phyloP scores from a whole-genome alignment of 257 asterid genomes.

The Echites panduratus region DNA sequence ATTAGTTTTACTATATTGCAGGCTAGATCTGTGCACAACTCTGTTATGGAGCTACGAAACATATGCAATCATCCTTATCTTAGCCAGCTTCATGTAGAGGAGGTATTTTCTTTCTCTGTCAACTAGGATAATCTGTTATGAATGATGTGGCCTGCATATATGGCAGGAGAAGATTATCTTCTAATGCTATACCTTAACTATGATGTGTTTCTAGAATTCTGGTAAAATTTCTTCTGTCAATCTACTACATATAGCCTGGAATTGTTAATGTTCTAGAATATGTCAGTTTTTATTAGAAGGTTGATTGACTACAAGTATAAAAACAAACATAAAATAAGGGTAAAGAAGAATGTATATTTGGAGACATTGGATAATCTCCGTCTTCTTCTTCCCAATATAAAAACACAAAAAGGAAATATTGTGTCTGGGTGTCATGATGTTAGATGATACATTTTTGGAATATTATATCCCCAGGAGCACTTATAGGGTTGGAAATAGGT shows the following conservation, averaged over 20 bases:
- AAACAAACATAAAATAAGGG: neutral
- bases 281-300: neutral
- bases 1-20: conserved; percentile 27
- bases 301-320: neutral
- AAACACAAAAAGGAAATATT: too few species aligned
- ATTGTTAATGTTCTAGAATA: neutral
- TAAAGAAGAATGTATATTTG: too few species aligned
- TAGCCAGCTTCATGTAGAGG: conserved; percentile 97
- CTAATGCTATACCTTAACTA: neutral
- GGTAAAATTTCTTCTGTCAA: neutral
- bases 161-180: neutral
- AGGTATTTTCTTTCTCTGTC: conserved; percentile 47
- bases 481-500: neutral
- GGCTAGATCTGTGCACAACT: conserved; percentile 96
- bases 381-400: too few species aligned
- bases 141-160: neutral
- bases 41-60: conserved; percentile 98
- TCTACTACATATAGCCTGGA: neutral
- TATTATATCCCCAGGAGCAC: neutral
- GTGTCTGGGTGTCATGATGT: too few species aligned
- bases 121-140: neutral
- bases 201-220: neutral
- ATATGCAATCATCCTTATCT: conserved; percentile 99
- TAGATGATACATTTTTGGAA: neutral
- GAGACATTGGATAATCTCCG: too few species aligned